phyloP scores from a whole-genome alignment of 352 stramenopile genomes.

The Phytophthora citricola region DNA sequence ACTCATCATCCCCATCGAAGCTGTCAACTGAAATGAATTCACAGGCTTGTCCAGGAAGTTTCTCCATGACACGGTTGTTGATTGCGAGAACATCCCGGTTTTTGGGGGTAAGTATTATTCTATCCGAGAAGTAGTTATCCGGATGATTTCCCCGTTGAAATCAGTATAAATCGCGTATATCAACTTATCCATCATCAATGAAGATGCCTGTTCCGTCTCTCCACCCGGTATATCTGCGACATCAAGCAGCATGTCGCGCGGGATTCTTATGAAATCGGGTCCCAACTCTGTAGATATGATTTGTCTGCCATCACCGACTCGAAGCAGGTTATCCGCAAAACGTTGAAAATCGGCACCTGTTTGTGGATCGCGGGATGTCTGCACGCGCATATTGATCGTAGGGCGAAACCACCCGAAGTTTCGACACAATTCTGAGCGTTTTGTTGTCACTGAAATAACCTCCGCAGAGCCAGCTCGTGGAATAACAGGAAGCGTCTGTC shows the following conservation, averaged over 20 bases:
- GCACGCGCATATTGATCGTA: neutral
- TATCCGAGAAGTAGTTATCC: too few relatives aligned
- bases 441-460: conserved; percentile 3
- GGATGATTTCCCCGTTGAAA: too few relatives aligned
- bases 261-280: neutral
- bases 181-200: too few relatives aligned
- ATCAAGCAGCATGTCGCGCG: neutral
- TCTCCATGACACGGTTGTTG: too few relatives aligned
- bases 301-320: neutral
- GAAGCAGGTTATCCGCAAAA: neutral
- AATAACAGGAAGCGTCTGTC: conserved; percentile 7
- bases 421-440: neutral
- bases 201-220: too few relatives aligned
- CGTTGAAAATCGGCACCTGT: neutral
- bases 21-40: too few relatives aligned
- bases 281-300: neutral
- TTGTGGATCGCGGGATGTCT: neutral
- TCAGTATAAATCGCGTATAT: too few relatives aligned
- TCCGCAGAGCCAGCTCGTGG: neutral
- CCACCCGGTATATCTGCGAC: too few relatives aligned
- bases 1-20: too few relatives aligned
- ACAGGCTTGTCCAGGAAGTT: too few relatives aligned
- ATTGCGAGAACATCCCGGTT: too few relatives aligned
- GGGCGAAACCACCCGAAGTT: conserved; percentile 1
- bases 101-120: too few relatives aligned